Conservation (phyloP, 495 filamentous ascomycete genomes). For the Penicillium herquei region DNA sequence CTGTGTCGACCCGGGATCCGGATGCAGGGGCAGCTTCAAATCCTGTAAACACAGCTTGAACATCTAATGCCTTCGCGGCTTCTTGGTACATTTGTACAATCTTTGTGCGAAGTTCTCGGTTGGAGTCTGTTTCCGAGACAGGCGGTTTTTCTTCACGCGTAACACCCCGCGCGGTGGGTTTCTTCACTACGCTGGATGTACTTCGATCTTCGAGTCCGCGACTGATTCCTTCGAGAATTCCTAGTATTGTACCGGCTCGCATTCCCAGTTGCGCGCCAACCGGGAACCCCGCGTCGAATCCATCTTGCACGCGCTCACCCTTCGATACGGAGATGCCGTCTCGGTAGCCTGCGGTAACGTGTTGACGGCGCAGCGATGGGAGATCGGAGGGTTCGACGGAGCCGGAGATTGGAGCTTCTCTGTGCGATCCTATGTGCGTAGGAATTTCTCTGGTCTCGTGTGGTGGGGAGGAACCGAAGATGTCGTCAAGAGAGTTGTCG, state of each 20-base stretch:
- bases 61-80: slow-evolving; percentile 59
- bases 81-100: slow-evolving; percentile 43
- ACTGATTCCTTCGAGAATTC: slow-evolving; percentile 65
- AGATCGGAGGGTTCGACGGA: slow-evolving; percentile 61
- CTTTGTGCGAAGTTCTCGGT: slow-evolving; percentile 26
- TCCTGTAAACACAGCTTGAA: slow-evolving; percentile 64
- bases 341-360: slow-evolving; percentile 86
- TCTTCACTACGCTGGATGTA: slow-evolving; percentile 25
- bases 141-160: slow-evolving; percentile 9
- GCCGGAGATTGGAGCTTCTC: not conserved
- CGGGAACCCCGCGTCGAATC: slow-evolving; percentile 85
- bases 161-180: slow-evolving; percentile 21
- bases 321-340: slow-evolving; percentile 79
- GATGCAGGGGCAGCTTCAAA: slow-evolving; percentile 13
- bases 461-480: slow-evolving; percentile 48
- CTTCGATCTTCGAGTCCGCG: slow-evolving; percentile 36
- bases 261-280: slow-evolving; percentile 78
- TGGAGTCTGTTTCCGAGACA: too few relatives aligned
- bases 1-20: not conserved
- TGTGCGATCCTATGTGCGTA: not conserved
- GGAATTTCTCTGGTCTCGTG: slow-evolving; percentile 4
- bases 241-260: slow-evolving; percentile 66
- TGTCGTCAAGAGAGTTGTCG: slow-evolving; percentile 45
- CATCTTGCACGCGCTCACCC: slow-evolving; percentile 64
- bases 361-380: slow-evolving; percentile 68